phyloP scores from a whole-genome alignment of 768 basidiomycete species.

The Amanita polypyramis region DNA sequence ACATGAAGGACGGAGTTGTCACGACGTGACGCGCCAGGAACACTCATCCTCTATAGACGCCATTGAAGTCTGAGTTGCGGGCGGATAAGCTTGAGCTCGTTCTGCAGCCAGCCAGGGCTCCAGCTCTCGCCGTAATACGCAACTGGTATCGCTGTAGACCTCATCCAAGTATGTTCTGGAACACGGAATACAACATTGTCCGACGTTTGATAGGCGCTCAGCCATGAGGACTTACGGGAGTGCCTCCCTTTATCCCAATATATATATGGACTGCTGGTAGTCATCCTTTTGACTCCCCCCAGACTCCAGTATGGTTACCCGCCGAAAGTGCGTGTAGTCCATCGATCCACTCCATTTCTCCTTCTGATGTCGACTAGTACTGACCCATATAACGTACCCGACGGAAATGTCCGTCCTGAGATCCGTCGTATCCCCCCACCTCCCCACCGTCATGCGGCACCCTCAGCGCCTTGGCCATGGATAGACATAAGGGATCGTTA shows the following conservation, averaged over 20 bases:
- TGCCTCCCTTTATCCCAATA: background rate
- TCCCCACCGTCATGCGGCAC: slow-evolving; percentile 34
- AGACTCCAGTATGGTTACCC: background rate
- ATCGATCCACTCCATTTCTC: background rate
- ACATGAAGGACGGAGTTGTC: background rate
- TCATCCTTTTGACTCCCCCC: background rate
- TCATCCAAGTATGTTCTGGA: too few relatives aligned
- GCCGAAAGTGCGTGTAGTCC: background rate
- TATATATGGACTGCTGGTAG: background rate
- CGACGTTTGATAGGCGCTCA: background rate
- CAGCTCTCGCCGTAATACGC: too few relatives aligned
- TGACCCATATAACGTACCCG: background rate
- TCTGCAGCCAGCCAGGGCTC: too few relatives aligned
- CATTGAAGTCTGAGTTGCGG: background rate
- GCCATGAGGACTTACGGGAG: background rate
- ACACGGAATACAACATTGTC: too few relatives aligned
- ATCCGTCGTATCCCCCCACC: slow-evolving; percentile 19
- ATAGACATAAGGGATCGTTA: slow-evolving; percentile 29
- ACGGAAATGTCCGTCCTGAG: background rate
- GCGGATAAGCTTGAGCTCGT: too few relatives aligned
- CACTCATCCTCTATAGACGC: too few relatives aligned
- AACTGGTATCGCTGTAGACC: background rate
- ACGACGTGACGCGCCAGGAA: background rate
- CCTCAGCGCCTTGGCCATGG: slow-evolving; percentile 40
- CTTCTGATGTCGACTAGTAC: background rate